phyloP scores from a whole-genome alignment of 2,329 filamentous ascomycete species.

The Calonectria crousiana region DNA sequence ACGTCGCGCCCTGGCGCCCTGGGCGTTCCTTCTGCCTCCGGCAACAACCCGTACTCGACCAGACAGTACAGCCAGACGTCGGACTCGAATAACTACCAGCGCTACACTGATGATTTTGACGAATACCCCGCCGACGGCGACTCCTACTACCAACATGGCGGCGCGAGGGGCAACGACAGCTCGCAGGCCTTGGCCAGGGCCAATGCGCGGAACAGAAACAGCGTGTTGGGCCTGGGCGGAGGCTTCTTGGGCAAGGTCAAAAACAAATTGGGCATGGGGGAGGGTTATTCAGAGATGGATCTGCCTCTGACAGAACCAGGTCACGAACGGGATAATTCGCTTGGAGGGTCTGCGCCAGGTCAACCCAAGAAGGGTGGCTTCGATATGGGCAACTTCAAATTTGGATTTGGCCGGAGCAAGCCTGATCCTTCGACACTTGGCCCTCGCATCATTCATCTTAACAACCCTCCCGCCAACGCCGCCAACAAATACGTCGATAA shows the following conservation, averaged over 20 bases:
- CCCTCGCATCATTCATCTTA: conserved; percentile 92
- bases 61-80: conserved; percentile 80
- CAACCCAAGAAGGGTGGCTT: conserved; percentile 61
- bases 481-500: conserved; percentile 94
- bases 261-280: conserved; percentile 88
- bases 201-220: conserved; percentile 84
- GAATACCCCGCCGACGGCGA: conserved; percentile 83
- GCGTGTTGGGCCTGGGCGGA: conserved; percentile 87
- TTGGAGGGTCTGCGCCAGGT: conserved; percentile 58
- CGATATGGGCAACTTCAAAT: conserved; percentile 85
- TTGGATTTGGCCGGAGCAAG: conserved; percentile 87
- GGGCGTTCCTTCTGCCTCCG: conserved; percentile 33
- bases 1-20: conserved; percentile 55
- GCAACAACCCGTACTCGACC: conserved; percentile 59
- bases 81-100: conserved; percentile 87
- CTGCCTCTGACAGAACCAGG: conserved; percentile 87
- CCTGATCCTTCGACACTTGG: conserved; percentile 91
- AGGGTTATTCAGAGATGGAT: conserved; percentile 97
- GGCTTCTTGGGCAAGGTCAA: conserved; percentile 90
- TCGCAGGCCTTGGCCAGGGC: conserved; percentile 52
- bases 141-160: conserved; percentile 85
- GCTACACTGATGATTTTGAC: conserved; percentile 90
- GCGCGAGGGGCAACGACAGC: conserved; percentile 69
- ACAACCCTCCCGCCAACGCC: conserved; percentile 94
- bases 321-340: conserved; percentile 51